These are phyloP conservation scores for Exophiala sp. DNA, from an alignment of 2,329 filamentous ascomycete species.

Conservation along the genomic window DNA sequence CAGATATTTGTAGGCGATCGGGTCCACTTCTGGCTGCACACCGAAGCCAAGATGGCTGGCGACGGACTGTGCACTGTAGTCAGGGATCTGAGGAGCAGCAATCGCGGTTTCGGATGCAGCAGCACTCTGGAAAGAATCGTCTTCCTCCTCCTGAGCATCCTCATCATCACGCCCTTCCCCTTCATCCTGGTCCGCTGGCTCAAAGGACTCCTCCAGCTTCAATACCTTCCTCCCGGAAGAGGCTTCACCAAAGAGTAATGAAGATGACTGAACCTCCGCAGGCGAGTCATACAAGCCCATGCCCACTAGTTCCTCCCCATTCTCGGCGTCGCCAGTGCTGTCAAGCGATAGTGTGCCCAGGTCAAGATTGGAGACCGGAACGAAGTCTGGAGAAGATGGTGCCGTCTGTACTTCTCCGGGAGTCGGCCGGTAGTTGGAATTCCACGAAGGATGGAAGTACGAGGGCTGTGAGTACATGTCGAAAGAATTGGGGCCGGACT, in stretches of 20 bases:
- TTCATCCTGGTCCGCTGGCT: slow-evolving; percentile 32
- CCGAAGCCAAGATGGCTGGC: slow-evolving; percentile 15
- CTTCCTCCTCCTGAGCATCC: too few species aligned
- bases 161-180: slow-evolving; percentile 28
- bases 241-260: slow-evolving; percentile 18
- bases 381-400: slow-evolving; percentile 25
- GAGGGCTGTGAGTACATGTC: neutral
- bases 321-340: slow-evolving; percentile 2
- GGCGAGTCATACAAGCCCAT: slow-evolving; percentile 31
- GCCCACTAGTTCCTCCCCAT: slow-evolving; percentile 26
- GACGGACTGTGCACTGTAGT: slow-evolving; percentile 10
- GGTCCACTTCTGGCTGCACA: slow-evolving; percentile 8
- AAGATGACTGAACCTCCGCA: slow-evolving; percentile 26
- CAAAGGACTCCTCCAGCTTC: slow-evolving; percentile 30
- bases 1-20: slow-evolving; percentile 18
- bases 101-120: too few species aligned
- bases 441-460: slow-evolving; percentile 7
- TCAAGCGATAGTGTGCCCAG: slow-evolving; percentile 11
- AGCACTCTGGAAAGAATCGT: too few species aligned
- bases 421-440: slow-evolving; percentile 5
- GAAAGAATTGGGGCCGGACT: slow-evolving; percentile 1
- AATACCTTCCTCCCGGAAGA: slow-evolving; percentile 17
- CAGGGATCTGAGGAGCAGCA: neutral
- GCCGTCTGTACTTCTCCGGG: slow-evolving; percentile 20
- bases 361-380: slow-evolving; percentile 20